Base-by-base conservation (phyloP, 2,329 filamentous ascomycete species). In the Penicillium sp. region DNA sequence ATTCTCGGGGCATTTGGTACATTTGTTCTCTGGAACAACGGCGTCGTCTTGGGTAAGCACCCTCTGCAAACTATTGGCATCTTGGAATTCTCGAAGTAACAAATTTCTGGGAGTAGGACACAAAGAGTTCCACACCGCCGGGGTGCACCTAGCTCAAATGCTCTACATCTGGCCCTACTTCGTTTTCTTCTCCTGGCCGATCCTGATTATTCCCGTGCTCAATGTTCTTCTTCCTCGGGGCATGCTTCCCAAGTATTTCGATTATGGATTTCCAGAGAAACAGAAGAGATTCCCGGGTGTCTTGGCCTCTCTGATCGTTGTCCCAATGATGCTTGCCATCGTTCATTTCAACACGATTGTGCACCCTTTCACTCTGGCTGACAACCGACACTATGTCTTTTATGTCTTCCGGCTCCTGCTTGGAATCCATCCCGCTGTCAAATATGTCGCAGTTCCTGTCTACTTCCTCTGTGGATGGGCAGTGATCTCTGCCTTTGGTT, bases 301-400 rank as follows among this genome's bases (percentile, higher is more conserved):
- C 3, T 51, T 63, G 22, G 59, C 75, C 3, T 50, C 65, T 0
- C 13, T 71, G 3, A 46, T 58, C 16, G 66, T 72, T 41, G 52
- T 74, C 7, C 54, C 67, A 5, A 28, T 72, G 7, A 78, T 77
- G 55, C 58, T 75, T 14, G 59, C 65, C 6, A 69, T 76, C 2
- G 82, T 96, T 20, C 79, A 81, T 52, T 85, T 80, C 76, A 97
- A 96, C 75, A 98, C 93, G 27, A 85, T 95, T 52, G 80, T 97
- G 35, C 93, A 98, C 63, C 91, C 93, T 0, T 98, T 97, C 65
- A 95, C 90, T 0, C 78, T 97, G 0, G 93, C 93, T 27, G 93
- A 98, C 68, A 98, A 98, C 68, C 78, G 93, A 2, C 93, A 98
- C 67, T 98, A 95, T 72, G 85, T 95, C 66, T 98, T 98, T 69